Percentiles rank a stretch among this genome's conserved stretches.
These are phyloP conservation scores for Ambrosia trifida DNA, from an alignment of 129 eudicot genomes.

Conservation along the genomic window DNA sequence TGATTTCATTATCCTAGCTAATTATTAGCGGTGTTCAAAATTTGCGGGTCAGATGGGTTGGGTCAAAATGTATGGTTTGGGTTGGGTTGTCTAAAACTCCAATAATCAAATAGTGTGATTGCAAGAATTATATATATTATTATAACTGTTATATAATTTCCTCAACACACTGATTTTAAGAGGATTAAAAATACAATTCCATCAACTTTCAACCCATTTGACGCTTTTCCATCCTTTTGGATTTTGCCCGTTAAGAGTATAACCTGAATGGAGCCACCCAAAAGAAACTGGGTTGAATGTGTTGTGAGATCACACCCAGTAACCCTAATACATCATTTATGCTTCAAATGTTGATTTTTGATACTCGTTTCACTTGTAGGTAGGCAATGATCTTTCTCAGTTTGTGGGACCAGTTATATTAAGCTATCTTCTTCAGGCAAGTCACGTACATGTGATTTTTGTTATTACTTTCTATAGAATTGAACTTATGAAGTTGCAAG, in stretches of 20 bases:
- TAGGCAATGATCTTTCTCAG: conserved; percentile 85
- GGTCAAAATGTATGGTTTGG: conserved; percentile 1
- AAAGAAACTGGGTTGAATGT: not conserved
- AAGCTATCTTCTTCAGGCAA: conserved; percentile 69
- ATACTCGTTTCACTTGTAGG: conserved; percentile 48
- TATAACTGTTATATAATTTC: no score
- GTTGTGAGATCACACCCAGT: not conserved
- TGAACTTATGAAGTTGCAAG: conserved; percentile 14
- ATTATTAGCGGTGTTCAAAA: conserved; percentile 1
- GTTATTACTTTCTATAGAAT: conserved; percentile 8
- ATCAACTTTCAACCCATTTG: not conserved
- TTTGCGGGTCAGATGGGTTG: not conserved
- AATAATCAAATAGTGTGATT: not conserved
- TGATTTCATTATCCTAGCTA: conserved; percentile 15
- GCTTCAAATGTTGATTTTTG: conserved; percentile 1
- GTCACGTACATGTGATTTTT: no score
- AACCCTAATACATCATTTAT: conserved; percentile 16
- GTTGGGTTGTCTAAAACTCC: not conserved
- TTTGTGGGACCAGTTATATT: conserved; percentile 88
- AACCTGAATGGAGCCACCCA: not conserved
- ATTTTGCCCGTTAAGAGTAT: not conserved
- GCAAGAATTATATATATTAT: conserved; percentile 1
- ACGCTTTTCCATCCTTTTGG: not conserved
- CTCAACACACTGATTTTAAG: conserved; percentile 3
- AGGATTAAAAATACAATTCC: conserved; percentile 1